Evolutionary conservation across 768 basidiomycete species (phyloP), one percentile per base, ranked within the genome.

Genomic region (Boletus edulis): DNA sequence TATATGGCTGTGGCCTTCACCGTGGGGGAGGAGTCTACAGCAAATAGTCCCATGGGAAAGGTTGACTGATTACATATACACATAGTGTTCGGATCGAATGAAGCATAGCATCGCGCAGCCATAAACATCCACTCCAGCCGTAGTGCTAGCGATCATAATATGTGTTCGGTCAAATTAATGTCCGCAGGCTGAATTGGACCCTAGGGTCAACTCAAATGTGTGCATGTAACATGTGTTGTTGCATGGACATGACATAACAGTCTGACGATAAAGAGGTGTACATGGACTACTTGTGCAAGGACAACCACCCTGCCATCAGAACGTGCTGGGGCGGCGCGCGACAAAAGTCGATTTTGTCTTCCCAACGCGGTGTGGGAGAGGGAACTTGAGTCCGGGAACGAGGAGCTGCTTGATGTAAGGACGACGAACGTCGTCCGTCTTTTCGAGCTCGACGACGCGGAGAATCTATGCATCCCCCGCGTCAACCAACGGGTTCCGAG

Each of bases 331-430:
- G 61, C 91, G 85, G 67, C 75, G 74, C 34, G 93, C 91, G 48
- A 86, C 82, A 71, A 95, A 95, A 54, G 85, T 91, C 62, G 86
- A 85, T 63, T 84, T 87, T 58, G 77, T 72, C 79, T 93, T 94
- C 59, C 77, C 60, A 55, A 94, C 83, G 52, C 97, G 89, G 74
- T 91, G 91, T 57, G 96, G 94, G 47, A 98, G 87, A 59, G 96
- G 96, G 94, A 98, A 99, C 75, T 87, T 94, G 81, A 98, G 90
- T 57, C 81, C 78, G 56, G 94, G 94, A 51, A 78, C 78, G 65
- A 98, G 79, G 66, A 98, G 85, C 75, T 99, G 97, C 78, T 89
- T 94, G 83, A 98, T 98, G 83, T 98, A 96, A 17, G 97, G 91
- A 65, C 97, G 88, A 76, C 94, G 91, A 61, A 98, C 74, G 68